Evolutionary conservation across 2,329 filamentous ascomycete species (phyloP).

Genomic region (Fusarium nurragi): DNA sequence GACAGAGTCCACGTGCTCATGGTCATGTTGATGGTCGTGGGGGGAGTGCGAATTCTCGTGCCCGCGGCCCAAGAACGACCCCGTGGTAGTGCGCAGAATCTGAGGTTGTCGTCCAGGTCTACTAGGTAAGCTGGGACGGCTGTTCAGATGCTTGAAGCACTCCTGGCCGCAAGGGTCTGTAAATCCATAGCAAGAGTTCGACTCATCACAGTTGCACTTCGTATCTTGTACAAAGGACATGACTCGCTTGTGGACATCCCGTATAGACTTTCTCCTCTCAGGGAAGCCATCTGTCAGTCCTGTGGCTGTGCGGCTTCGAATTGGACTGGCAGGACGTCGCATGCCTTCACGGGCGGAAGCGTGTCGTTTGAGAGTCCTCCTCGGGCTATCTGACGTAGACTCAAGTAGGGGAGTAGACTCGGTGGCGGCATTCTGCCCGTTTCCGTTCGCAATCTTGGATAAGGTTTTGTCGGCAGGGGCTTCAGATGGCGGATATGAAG

Average conservation of each 20-base stretch:
- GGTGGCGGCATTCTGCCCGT: slow-evolving; percentile 37
- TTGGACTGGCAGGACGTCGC: slow-evolving; percentile 41
- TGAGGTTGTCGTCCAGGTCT: slow-evolving; percentile 48
- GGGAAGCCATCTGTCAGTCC: slow-evolving; percentile 44
- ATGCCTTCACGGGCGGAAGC: slow-evolving; percentile 47
- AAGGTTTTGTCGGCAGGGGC: slow-evolving; percentile 31
- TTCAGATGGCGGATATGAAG: slow-evolving; percentile 39
- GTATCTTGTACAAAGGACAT: slow-evolving; percentile 73
- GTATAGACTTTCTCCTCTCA: slow-evolving; percentile 63
- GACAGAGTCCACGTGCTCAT: slow-evolving; percentile 31
- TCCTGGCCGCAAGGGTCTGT: slow-evolving; percentile 72
- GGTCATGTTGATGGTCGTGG: slow-evolving; percentile 37
- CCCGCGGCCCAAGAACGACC: slow-evolving; percentile 46
- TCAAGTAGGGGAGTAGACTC: slow-evolving; percentile 63
- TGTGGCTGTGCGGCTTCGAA: slow-evolving; percentile 42
- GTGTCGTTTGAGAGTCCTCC: slow-evolving; percentile 43
- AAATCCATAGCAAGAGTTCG: slow-evolving; percentile 70
- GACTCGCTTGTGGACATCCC: slow-evolving; percentile 64
- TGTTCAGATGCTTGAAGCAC: slow-evolving; percentile 68
- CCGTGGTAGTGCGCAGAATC: slow-evolving; percentile 56
- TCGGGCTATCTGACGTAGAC: slow-evolving; percentile 41
- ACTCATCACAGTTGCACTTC: slow-evolving; percentile 69
- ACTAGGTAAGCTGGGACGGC: slow-evolving; percentile 47
- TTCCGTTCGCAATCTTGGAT: slow-evolving; percentile 31
- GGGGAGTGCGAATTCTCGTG: slow-evolving; percentile 43